Evolutionary conservation across 78 protist species (phyloP).

Genomic region (Dictyostelium intermedium): DNA sequence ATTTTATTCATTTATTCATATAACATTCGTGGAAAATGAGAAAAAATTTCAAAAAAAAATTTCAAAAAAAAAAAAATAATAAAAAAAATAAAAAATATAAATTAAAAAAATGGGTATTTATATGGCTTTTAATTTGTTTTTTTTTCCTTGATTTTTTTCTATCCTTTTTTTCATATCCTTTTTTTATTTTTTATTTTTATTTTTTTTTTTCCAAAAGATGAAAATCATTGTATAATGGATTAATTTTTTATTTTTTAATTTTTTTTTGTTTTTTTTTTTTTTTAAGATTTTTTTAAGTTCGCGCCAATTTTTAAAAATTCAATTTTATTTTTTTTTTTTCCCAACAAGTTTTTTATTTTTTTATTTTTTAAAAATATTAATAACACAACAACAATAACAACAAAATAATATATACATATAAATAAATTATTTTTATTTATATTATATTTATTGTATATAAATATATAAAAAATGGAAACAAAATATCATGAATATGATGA

Average conservation of each 20-base stretch:
- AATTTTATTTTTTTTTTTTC: no score
- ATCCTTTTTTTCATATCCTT: no score
- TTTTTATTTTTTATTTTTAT: background rate
- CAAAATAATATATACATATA: no score
- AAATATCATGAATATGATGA: background rate
- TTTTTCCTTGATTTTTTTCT: no score
- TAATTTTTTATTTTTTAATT: no score
- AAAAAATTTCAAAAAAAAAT: background rate
- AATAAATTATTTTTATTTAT: no score
- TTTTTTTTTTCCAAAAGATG: background rate
- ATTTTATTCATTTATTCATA: background rate
- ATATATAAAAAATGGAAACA: background rate
- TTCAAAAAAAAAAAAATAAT: background rate
- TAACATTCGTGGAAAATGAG: background rate
- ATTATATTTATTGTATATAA: background rate
- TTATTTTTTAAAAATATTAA: background rate
- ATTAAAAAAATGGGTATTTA: background rate
- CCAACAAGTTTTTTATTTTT: no score
- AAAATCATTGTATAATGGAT: no score
- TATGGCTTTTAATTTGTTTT: no score
- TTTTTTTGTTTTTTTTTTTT: no score
- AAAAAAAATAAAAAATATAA: background rate
- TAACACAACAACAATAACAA: background rate
- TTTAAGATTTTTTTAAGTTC: no score
- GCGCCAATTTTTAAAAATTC: no score